These are phyloP conservation scores for Limnanthes douglasii DNA, from an alignment of 345 rosid species.

Conservation along the genomic window DNA sequence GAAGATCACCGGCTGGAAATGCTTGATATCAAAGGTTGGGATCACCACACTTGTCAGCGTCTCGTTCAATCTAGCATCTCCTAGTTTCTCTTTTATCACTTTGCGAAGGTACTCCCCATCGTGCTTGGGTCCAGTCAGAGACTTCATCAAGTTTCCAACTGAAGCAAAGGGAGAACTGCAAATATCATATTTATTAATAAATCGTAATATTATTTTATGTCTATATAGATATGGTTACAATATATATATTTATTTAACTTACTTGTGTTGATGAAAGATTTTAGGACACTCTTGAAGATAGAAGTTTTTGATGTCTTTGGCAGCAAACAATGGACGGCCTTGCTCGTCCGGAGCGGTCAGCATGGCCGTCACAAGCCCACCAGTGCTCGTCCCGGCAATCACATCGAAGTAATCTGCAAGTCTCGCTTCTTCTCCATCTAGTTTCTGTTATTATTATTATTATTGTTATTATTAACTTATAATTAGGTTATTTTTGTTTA, in stretches of 20 bases:
- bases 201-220: background rate
- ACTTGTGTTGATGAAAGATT: slow-evolving; percentile 47
- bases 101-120: slow-evolving; percentile 37
- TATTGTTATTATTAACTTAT: no score
- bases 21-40: slow-evolving; percentile 59
- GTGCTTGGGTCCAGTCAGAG: slow-evolving; percentile 45
- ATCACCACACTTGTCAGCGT: slow-evolving; percentile 60
- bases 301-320: slow-evolving; percentile 42
- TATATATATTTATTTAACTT: background rate
- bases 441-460: slow-evolving; percentile 48
- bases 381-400: slow-evolving; percentile 55
- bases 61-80: slow-evolving; percentile 28
- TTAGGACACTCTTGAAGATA: slow-evolving; percentile 34
- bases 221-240: background rate
- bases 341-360: slow-evolving; percentile 34
- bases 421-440: slow-evolving; percentile 54
- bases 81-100: slow-evolving; percentile 26
- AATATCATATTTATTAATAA: background rate
- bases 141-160: slow-evolving; percentile 16
- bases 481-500: no score
- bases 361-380: slow-evolving; percentile 67
- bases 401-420: slow-evolving; percentile 65
- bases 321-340: slow-evolving; percentile 49
- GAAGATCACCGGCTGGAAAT: slow-evolving; percentile 54
- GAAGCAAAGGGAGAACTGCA: slow-evolving; percentile 23